Conservation (phyloP, 2,329 filamentous ascomycete genomes). For the Rhynchosporium graminicola region DNA sequence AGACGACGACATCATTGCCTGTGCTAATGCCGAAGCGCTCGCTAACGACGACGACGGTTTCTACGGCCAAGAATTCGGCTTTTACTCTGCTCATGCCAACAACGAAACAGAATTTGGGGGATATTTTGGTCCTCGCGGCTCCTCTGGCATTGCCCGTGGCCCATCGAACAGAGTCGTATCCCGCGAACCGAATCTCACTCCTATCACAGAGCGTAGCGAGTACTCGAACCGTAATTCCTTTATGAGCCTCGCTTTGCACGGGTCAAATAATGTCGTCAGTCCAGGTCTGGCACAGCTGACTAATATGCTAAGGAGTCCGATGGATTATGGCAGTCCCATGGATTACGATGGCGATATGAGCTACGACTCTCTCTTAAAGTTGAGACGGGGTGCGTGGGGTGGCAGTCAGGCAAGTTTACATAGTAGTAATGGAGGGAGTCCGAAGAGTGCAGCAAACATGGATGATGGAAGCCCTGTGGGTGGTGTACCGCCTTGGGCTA, state of each 20-base stretch:
- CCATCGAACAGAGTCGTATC: constrained; percentile 74
- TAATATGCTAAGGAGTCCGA: constrained; percentile 56
- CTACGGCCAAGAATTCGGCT: constrained; percentile 95
- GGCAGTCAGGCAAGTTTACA: constrained; percentile 74
- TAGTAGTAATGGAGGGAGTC: constrained; percentile 49
- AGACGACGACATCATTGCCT: constrained; percentile 90
- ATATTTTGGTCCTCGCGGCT: constrained; percentile 78
- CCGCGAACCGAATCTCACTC: constrained; percentile 88
- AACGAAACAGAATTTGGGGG: constrained; percentile 65
- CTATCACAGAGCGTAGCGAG: constrained; percentile 93
- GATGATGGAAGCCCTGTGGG: constrained; percentile 36
- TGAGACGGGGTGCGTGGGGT: constrained; percentile 77
- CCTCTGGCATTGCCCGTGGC: constrained; percentile 60
- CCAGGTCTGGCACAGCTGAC: constrained; percentile 79
- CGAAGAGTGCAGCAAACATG: constrained; percentile 30
- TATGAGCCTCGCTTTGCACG: constrained; percentile 53
- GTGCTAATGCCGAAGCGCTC: constrained; percentile 89
- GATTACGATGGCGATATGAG: constrained; percentile 63
- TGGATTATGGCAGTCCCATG: constrained; percentile 53
- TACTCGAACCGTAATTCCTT: constrained; percentile 94
- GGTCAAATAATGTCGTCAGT: constrained; percentile 56
- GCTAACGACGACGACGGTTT: constrained; percentile 92
- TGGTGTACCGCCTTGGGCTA: constrained; percentile 31
- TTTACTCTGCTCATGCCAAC: constrained; percentile 69
- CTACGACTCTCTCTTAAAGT: constrained; percentile 65